Base-by-base conservation (phyloP, 257 asterid species). In the Gynochthodes officinalis region DNA sequence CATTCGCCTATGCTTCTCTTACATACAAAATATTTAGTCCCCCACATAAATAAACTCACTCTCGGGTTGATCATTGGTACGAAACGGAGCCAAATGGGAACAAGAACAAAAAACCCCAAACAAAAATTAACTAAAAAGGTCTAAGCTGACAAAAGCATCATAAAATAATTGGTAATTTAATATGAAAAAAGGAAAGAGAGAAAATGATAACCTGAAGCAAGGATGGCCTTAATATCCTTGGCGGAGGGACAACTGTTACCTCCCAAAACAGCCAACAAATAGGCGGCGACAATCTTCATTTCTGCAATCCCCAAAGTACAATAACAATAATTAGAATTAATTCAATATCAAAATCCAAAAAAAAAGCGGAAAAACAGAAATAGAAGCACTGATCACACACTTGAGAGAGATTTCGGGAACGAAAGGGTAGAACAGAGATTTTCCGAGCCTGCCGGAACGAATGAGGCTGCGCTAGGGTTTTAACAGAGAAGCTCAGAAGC, bases 261-360 rank as follows among this genome's bases (percentile, higher is more conserved):
- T 69, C 90, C 90, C 84, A 86, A 83, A 21, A 79, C 85, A 23
- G 86, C 88, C 83, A 86, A 80, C 84, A 86, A 67, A 75, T 77
- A 86, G 53, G 90, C 86, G 11, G 88, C 86, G 7, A 86, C 64
- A 6, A 86, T 79, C 84, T 86, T 86, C 90, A 86, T 86, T 28
- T 67, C 88, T 83, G 46, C 60, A 46, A 5, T 0, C 0, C 44
- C 33, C 30, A 21, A 1, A n/a, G 2, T 2, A 10, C 61, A 44
- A 25, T 8, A 58, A 43, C 25, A 30, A 18, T 30, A 1, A 44
- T 2, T n/a, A 19, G 13, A 27, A 59, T 12, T 40, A 39, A 55
- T 10, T 1, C n/a, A 12, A 4, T 15, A 27, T 54, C 60, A 54
- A 33, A 60, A 14, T 16, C 12, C 25, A 33, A n/a, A 33, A 12